These are phyloP conservation scores for Calonectria montana DNA, from an alignment of 2,329 filamentous ascomycete species.

Conservation along the genomic window DNA sequence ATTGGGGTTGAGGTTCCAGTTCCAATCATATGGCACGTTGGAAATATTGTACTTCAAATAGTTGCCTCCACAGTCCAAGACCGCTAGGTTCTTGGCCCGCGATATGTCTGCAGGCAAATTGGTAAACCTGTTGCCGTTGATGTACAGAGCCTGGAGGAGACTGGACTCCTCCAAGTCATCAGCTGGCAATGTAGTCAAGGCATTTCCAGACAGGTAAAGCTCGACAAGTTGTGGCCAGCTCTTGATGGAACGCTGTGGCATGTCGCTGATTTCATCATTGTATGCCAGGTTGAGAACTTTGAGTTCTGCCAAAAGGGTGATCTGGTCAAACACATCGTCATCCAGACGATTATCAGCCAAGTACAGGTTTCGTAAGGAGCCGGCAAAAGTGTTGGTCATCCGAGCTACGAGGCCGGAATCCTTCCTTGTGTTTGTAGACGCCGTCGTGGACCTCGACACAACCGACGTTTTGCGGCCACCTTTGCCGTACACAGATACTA, in stretches of 20 bases:
- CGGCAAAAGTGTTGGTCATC: conserved; percentile 87
- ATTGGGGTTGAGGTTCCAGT: conserved; percentile 98
- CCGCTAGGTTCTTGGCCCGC: conserved; percentile 89
- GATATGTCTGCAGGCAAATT: conserved; percentile 95
- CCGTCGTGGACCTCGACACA: conserved; percentile 73
- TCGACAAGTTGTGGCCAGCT: conserved; percentile 92
- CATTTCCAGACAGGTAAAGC: conserved; percentile 94
- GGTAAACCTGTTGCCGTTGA: conserved; percentile 98
- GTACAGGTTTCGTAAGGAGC: conserved; percentile 84
- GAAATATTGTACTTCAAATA: conserved; percentile 98
- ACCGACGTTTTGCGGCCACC: conserved; percentile 88
- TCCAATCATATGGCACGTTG: conserved; percentile 99
- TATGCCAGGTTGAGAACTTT: conserved; percentile 93
- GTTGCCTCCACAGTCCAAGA: conserved; percentile 96
- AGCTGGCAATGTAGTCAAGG: conserved; percentile 88
- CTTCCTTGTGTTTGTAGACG: conserved; percentile 73
- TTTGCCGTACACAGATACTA: conserved; percentile 83
- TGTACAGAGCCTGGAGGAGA: conserved; percentile 87
- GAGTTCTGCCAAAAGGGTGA: conserved; percentile 84
- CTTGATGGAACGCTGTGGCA: conserved; percentile 88
- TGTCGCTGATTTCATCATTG: conserved; percentile 87
- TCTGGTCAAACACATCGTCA: conserved; percentile 94
- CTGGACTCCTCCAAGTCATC: conserved; percentile 94
- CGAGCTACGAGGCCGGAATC: conserved; percentile 88
- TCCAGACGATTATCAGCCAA: conserved; percentile 94